Base-by-base conservation (phyloP, 495 filamentous ascomycete genomes). In the Hypoxylon fuscum region DNA sequence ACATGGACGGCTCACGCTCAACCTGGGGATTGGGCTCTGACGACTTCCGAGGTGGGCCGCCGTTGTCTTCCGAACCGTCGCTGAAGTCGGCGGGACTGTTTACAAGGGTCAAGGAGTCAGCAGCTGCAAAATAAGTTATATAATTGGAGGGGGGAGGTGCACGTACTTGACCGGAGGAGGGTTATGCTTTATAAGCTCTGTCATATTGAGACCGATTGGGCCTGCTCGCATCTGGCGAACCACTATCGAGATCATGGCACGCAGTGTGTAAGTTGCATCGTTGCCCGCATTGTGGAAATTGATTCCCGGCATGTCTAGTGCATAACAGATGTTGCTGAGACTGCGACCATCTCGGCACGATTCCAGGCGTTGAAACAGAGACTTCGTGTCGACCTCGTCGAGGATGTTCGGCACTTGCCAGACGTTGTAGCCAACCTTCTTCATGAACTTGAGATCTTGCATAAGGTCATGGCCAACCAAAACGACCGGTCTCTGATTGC, bases 231-330 rank as follows among this genome's bases (percentile, higher is more conserved):
- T 64, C 35, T 71, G 58, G 66, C 74, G 78, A 57, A 91, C 69
- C 40, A 84, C 79, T 62, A 97, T 82, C 10, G 76, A 82, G 9
- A 98, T 70, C 79, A 96, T 81, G 22, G 85, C 89, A 59, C 87
- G 85, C 56, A 97, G 68, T 0, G 94, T 94, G 72, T 90, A 96
- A 5, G 84, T 85, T 3, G 95, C 95, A 69, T 98, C 95, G 69
- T 98, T 98, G n/a, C 95, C 85, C 2, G 89, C 95, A 65, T 98
- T 97, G 74, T 98, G 95, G 38, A 93, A 76, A 62, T 93, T 76
- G 76, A 80, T 81, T 5, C 75, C 82, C 1, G 70, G 66, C 10
- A 96, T 81, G 9, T 78, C 85, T 27, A 96, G 70, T n/a, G 85
- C 81, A 41, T 68, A 55, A 23, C 96, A 81, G n/a, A 96, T 74